Conservation (phyloP, 1,284 basidiomycete species). For the Sanguinoderma infundibulare region DNA sequence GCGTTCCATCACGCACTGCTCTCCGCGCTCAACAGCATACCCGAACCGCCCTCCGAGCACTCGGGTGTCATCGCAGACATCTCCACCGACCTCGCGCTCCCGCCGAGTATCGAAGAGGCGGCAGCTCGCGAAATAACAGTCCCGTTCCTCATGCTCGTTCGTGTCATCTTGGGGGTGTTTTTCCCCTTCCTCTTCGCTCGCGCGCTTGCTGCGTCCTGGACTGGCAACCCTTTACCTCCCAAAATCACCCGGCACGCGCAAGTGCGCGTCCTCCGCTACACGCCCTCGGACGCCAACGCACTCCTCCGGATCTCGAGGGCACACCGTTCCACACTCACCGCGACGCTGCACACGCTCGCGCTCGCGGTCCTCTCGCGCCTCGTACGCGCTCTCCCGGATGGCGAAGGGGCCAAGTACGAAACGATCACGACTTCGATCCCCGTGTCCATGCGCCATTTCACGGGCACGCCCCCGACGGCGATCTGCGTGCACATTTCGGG, state of each 20-base stretch:
- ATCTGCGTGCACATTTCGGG: slow-evolving; percentile 42
- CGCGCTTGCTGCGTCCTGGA: slow-evolving; percentile 36
- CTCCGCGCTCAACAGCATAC: slow-evolving; percentile 33
- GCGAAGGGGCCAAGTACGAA: slow-evolving; percentile 21
- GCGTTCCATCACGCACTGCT: slow-evolving; percentile 43
- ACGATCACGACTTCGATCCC: slow-evolving; percentile 36
- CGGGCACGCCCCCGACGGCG: slow-evolving; percentile 32
- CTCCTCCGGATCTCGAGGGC: slow-evolving; percentile 37
- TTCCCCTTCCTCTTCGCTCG: slow-evolving; percentile 35
- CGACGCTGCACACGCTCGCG: slow-evolving; percentile 36
- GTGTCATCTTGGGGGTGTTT: slow-evolving; percentile 30
- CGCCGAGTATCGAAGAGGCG: slow-evolving; percentile 37
- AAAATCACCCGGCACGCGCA: slow-evolving; percentile 21
- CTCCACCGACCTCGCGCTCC: slow-evolving; percentile 28
- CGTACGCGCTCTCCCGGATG: slow-evolving; percentile 30
- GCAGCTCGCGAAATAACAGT: slow-evolving; percentile 33
- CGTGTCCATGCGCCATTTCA: slow-evolving; percentile 41
- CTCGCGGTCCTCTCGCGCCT: slow-evolving; percentile 36
- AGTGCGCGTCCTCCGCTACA: slow-evolving; percentile 33
- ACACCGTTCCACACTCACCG: slow-evolving; percentile 42
- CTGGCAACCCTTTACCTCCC: slow-evolving; percentile 34
- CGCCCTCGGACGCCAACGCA: slow-evolving; percentile 26
- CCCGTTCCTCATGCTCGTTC: slow-evolving; percentile 33
- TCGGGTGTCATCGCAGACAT: slow-evolving; percentile 10
- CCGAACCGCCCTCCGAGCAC: slow-evolving; percentile 4